Evolutionary conservation across 768 basidiomycete genomes (phyloP).

Genomic region (Cystobasidiopsis lactophilus): DNA sequence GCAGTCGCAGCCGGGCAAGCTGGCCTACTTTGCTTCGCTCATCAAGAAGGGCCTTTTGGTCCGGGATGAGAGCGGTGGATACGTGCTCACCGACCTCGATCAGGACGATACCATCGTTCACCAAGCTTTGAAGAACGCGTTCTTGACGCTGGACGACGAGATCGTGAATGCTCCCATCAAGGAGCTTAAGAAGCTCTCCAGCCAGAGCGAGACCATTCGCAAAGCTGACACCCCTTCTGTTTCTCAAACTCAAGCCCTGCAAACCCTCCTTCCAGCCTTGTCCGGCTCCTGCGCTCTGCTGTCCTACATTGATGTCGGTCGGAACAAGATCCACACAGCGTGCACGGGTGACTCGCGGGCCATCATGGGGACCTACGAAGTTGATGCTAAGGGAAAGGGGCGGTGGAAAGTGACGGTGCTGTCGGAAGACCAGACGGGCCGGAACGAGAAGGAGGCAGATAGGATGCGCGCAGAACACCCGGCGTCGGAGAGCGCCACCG

Average conservation of each 20-base stretch:
- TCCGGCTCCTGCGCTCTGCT: conserved; percentile 80
- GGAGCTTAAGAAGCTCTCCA: conserved; percentile 36
- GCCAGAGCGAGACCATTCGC: conserved; percentile 33
- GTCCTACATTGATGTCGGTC: conserved; percentile 53
- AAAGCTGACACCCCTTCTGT: conserved; percentile 37
- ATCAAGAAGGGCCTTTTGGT: background rate
- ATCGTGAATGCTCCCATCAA: conserved; percentile 56
- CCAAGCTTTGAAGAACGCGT: conserved; percentile 51
- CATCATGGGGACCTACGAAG: conserved; percentile 79
- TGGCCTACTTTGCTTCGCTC: background rate
- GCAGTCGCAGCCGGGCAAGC: background rate
- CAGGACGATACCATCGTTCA: conserved; percentile 37
- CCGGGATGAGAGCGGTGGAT: conserved; percentile 14
- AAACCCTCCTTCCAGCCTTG: conserved; percentile 60
- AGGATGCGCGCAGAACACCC: conserved; percentile 73
- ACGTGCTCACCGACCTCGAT: conserved; percentile 23
- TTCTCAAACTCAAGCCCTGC: conserved; percentile 27
- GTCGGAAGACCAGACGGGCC: conserved; percentile 86
- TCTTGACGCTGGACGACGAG: conserved; percentile 61
- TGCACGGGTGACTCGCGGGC: conserved; percentile 85
- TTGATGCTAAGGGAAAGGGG: conserved; percentile 37
- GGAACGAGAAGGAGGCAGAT: conserved; percentile 60
- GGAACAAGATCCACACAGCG: conserved; percentile 47
- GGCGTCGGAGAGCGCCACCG: conserved; percentile 42
- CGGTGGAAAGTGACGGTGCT: conserved; percentile 83